These are phyloP conservation scores for Lasiosphaeria miniovina DNA, from an alignment of 495 filamentous ascomycete species.

Conservation along the genomic window DNA sequence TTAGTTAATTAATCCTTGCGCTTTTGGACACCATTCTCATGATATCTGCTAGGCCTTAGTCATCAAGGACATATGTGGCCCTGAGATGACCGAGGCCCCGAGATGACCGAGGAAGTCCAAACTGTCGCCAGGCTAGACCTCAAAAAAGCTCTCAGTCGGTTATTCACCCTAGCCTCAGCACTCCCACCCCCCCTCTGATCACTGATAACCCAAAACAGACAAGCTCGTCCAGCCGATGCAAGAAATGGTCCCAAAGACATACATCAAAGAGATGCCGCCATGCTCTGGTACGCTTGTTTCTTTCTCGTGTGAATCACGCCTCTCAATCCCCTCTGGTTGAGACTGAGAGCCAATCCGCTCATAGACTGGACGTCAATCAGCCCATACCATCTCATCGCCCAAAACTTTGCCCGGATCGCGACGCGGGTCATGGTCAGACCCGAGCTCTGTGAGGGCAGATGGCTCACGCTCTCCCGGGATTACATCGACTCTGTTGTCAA, in stretches of 20 bases:
- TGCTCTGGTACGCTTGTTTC: neutral
- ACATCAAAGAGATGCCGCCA: constrained; percentile 2
- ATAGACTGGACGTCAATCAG: neutral
- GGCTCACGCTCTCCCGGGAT: constrained; percentile 3
- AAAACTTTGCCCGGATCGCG: constrained; percentile 2
- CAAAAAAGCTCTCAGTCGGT: constrained; percentile 2
- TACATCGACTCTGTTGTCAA: constrained; percentile 2
- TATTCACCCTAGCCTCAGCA: neutral
- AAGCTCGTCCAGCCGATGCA: constrained; percentile 3
- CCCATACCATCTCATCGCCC: constrained; percentile 2
- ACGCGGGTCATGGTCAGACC: constrained; percentile 1
- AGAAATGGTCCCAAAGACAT: constrained; percentile 1
- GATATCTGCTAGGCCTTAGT: neutral
- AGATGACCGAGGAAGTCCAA: constrained; percentile 2
- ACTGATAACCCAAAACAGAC: neutral
- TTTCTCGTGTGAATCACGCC: neutral
- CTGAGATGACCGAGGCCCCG: too few species aligned
- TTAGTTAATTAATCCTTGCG: neutral
- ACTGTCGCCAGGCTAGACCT: constrained; percentile 1
- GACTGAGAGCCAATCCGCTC: too few species aligned
- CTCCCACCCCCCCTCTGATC: neutral
- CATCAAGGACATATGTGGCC: constrained; percentile 4
- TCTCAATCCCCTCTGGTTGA: too few species aligned
- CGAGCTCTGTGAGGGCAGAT: constrained; percentile 4
- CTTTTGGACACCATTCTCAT: neutral